These are phyloP conservation scores for Xylaria arbuscula DNA, from an alignment of 2,329 filamentous ascomycete genomes.

Conservation along the genomic window DNA sequence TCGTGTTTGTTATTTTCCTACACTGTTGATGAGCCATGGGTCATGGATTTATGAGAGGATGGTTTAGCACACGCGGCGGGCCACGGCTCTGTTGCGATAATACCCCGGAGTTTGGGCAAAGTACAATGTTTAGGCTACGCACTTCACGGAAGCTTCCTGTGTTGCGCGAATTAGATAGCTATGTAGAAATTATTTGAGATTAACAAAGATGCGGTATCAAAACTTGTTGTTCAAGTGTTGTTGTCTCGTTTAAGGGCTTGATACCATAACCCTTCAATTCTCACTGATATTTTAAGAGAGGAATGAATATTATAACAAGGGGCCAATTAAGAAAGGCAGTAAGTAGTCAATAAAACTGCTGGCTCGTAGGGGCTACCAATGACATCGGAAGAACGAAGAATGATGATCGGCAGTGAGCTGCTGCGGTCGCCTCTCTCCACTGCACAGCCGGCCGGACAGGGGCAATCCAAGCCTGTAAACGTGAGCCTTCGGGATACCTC, in stretches of 20 bases:
- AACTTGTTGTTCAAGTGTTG: neutral
- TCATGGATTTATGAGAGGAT: slow-evolving; percentile 36
- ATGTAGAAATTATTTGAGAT: slow-evolving; percentile 37
- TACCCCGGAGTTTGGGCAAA: slow-evolving; percentile 45
- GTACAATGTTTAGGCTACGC: slow-evolving; percentile 28
- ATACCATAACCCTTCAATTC: no score
- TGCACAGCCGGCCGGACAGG: slow-evolving; percentile 21
- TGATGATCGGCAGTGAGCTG: slow-evolving; percentile 13
- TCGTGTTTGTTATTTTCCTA: neutral
- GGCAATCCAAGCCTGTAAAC: slow-evolving; percentile 9
- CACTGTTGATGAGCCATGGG: slow-evolving; percentile 23
- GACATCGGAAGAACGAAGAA: neutral
- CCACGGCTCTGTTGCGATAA: slow-evolving; percentile 37
- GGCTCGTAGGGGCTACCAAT: slow-evolving; percentile 28
- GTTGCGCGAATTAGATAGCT: slow-evolving; percentile 33
- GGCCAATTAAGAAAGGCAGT: neutral
- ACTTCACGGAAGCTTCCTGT: slow-evolving; percentile 26
- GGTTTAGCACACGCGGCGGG: slow-evolving; percentile 27
- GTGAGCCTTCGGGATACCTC: neutral
- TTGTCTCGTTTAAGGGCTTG: neutral
- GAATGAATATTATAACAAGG: neutral
- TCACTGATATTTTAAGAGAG: neutral
- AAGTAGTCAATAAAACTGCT: neutral
- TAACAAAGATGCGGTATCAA: neutral
- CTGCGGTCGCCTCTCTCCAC: slow-evolving; percentile 13